These are phyloP conservation scores for Selaginella moellendorffii DNA, from an alignment of 75 land plant genomes.

Conservation along the genomic window DNA sequence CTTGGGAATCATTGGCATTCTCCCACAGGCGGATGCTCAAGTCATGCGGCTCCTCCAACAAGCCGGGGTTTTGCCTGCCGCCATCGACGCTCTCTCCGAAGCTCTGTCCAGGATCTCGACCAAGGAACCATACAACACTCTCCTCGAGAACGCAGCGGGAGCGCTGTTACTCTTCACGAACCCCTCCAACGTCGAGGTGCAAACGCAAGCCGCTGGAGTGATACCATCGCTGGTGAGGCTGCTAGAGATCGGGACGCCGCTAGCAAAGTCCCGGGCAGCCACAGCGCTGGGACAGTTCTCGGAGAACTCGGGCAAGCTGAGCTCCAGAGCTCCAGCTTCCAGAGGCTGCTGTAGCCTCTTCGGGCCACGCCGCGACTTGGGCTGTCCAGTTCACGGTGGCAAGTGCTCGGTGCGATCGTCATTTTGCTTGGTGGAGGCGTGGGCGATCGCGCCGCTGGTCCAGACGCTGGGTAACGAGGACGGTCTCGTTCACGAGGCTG, in stretches of 20 bases:
- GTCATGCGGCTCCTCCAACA: slow-evolving; percentile 26
- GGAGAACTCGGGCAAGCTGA: slow-evolving; percentile 23
- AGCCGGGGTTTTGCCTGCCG: slow-evolving; percentile 24
- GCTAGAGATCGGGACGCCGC: slow-evolving; percentile 29
- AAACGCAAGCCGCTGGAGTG: slow-evolving; percentile 29
- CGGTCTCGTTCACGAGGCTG: slow-evolving; percentile 64
- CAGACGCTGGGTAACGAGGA: slow-evolving; percentile 70
- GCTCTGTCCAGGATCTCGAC: not conserved
- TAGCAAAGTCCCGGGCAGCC: slow-evolving; percentile 43
- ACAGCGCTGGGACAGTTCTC: slow-evolving; percentile 43
- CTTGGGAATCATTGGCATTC: slow-evolving; percentile 37
- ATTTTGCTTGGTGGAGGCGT: slow-evolving; percentile 77
- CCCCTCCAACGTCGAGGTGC: slow-evolving; percentile 25
- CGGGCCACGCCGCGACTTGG: slow-evolving; percentile 18
- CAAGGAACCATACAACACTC: slow-evolving; percentile 10
- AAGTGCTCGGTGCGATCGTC: slow-evolving; percentile 52
- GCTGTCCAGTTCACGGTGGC: slow-evolving; percentile 64
- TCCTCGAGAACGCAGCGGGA: slow-evolving; percentile 39
- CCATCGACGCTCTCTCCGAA: slow-evolving; percentile 3
- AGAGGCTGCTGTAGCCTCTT: slow-evolving; percentile 14
- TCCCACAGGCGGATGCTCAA: slow-evolving; percentile 39
- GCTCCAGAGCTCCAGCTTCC: slow-evolving; percentile 9
- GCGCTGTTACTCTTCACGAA: slow-evolving; percentile 39
- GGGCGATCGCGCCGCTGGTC: slow-evolving; percentile 51
- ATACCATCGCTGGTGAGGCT: slow-evolving; percentile 36